Evolutionary conservation across 2,329 filamentous ascomycete species (phyloP), one percentile per base, ranked within the genome.

Genomic region (Aspergillus sclerotialis): DNA sequence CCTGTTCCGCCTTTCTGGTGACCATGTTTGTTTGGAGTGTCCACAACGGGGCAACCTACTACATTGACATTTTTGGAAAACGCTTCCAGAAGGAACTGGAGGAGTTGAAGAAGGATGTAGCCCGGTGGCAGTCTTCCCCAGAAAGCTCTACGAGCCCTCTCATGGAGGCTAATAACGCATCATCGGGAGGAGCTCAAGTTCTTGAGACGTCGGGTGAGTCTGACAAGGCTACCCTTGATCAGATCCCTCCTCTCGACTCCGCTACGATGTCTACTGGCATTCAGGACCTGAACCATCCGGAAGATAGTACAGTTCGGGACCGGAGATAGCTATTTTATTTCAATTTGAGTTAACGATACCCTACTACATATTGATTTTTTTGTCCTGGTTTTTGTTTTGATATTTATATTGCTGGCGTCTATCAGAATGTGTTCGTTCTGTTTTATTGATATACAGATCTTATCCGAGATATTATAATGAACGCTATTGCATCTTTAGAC

Each of bases 61-160:
- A 98, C 63, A 96, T 98, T 53, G 92, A 98, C 51, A 86, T 96
- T 2, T 98, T 96, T 58, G 92, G 93, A 35, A 94, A 85, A 52
- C 79, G 89, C 2, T 96, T 98, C 70, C 87, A 98, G 68, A 94
- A 90, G 56, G 92, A 98, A 61, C 72, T 98, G 9, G 89, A 98
- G 57, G 75, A 82, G 33, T 75, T 98, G 65, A 89, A 84, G 63
- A 78, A 78, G 36, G 92, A 98, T 54, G 88, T 98, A 7, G 76
- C 81, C 29, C 90, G 87, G 58, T 93, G 87, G 86, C 88, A 94
- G 60, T 52, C 50, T 15, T 61, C 55, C 11, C 57, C 59, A 3
- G 60, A 62, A 27, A 53, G 50, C 16, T 35, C 44, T 2, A 49
- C 43, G 7, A 60, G 53, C 32, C 58, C 60, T 2, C 15, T 52